Evolutionary conservation across 2,329 filamentous ascomycete genomes (phyloP), one percentile per base, ranked within the genome.

Genomic region (Arthrobotrys conoides): DNA sequence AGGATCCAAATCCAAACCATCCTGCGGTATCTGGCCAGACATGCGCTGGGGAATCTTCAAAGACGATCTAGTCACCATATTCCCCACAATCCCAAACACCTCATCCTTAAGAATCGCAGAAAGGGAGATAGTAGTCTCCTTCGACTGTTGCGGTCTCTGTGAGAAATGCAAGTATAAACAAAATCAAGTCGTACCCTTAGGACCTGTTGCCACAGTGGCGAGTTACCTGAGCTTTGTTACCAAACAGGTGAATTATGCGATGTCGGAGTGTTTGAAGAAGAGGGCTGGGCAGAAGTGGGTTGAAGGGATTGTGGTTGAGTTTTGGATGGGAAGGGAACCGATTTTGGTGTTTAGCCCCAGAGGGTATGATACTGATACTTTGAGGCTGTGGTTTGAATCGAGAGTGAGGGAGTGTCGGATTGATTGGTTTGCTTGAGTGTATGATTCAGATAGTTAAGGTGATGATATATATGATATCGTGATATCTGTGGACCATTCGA

Each of bases 311-410:
- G 46, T 75, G n/a, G 64, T 69, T n/a, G 71, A 75, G 33, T 69
- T 75, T 14, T 69, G 61, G 49, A 75, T 75, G 71, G 20, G 51
- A 16, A 38, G 53, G 53, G 51, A 51, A 5, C 71, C 71, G 2
- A 63, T 75, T 44, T 44, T 75, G 18, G 44, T 75, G 8, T 75
- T 68, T 18, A 75, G 53, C 24, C 71, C 63, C 1, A 48, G 36
- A 16, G 51, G 71, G 1, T 75, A 33, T 49, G 71, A 75, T 64
- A 75, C 71, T 0, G 71, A 75, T 53, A 68, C 64, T 24, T 38
- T 75, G 16, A 65, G 71, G 14, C 14, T 75, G 38, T 75, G 71
- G 71, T 69, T 68, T 16, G 53, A 75, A 22, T 64, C n/a, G 10
- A 44, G 48, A 22, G 44, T 69, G 18, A 0, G 22, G 18, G 4